Evolutionary conservation across 371 early-diverging fungal species (phyloP).

Genomic region (Apophysomyces ossiformis): DNA sequence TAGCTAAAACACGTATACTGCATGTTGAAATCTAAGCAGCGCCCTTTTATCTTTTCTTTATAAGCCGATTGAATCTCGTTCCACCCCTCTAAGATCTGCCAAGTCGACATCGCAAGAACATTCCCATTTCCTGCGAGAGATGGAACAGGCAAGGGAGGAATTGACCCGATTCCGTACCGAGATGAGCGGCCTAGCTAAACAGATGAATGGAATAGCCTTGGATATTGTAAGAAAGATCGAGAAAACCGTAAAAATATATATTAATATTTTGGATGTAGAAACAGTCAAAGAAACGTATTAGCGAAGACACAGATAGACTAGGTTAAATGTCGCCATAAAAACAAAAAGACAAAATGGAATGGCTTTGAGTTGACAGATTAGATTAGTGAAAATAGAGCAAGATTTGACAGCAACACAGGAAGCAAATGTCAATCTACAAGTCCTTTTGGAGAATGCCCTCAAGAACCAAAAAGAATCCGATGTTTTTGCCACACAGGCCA

Average conservation of each 20-base stretch:
- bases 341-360: background rate
- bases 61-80: slow-evolving; percentile 18
- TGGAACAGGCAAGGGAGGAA: slow-evolving; percentile 56
- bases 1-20: background rate
- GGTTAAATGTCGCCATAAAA: background rate
- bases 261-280: slow-evolving; percentile 21
- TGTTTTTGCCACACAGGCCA: slow-evolving; percentile 55
- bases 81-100: slow-evolving; percentile 21
- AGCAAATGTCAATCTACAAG: slow-evolving; percentile 66
- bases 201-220: slow-evolving; percentile 60
- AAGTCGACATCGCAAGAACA: slow-evolving; percentile 20
- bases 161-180: slow-evolving; percentile 57
- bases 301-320: slow-evolving; percentile 31
- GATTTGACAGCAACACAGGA: slow-evolving; percentile 63
- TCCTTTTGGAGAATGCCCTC: slow-evolving; percentile 59
- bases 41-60: background rate
- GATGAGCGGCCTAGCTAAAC: slow-evolving; percentile 55
- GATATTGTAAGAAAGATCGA: slow-evolving; percentile 45
- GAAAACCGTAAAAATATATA: background rate
- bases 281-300: slow-evolving; percentile 41
- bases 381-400: slow-evolving; percentile 49
- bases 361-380: background rate
- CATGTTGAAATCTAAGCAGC: background rate
- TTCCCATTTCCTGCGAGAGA: slow-evolving; percentile 36
- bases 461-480: slow-evolving; percentile 62